These are phyloP conservation scores for Gracilaria domingensis DNA, from an alignment of 23 red algal species.

Conservation along the genomic window DNA sequence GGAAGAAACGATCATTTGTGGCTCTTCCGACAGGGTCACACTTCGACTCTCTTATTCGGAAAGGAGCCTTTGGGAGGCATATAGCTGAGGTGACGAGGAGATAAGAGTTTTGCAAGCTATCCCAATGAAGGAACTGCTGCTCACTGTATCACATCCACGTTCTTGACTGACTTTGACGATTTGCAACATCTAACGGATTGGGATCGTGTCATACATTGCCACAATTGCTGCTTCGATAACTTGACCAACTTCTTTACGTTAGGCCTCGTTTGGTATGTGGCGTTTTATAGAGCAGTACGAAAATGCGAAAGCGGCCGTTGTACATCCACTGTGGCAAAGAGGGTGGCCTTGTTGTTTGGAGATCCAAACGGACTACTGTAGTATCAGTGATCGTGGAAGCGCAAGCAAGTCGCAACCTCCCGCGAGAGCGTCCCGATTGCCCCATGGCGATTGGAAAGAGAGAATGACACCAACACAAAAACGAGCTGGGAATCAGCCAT, in stretches of 20 bases:
- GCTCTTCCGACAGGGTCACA: slow-evolving; percentile 12
- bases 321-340: background rate
- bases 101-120: background rate
- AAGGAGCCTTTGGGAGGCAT: background rate
- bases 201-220: background rate
- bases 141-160: too few relatives aligned
- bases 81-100: background rate
- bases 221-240: background rate
- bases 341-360: background rate
- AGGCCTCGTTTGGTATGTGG: too few relatives aligned
- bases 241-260: background rate
- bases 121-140: background rate
- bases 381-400: too few relatives aligned
- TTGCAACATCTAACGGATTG: background rate
- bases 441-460: too few relatives aligned
- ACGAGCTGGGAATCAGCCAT: background rate
- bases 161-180: background rate
- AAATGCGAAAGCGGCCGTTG: background rate
- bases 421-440: too few relatives aligned
- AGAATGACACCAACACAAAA: too few relatives aligned
- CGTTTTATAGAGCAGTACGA: background rate
- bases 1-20: background rate
- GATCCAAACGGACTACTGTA: background rate
- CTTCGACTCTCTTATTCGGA: slow-evolving; percentile 19
- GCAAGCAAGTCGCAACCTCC: too few relatives aligned